Evolutionary conservation across 2,329 filamentous ascomycete genomes (phyloP).

Genomic region (Sporothrix schenckii): DNA sequence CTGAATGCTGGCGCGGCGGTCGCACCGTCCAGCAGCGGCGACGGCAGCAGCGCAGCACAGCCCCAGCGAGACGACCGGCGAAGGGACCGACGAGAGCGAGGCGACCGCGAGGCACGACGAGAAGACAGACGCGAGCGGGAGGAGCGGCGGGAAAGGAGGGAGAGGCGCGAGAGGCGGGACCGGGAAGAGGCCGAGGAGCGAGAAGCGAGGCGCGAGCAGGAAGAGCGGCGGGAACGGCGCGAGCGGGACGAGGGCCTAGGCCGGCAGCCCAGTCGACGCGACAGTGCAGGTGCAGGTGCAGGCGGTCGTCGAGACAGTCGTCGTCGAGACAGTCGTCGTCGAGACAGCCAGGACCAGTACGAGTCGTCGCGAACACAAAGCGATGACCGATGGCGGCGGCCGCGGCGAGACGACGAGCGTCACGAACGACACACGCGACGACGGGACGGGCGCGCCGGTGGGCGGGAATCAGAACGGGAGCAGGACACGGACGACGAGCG

Average conservation of each 20-base stretch:
- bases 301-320: neutral
- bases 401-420: constrained; percentile 41
- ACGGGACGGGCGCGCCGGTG: constrained; percentile 37
- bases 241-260: constrained; percentile 22
- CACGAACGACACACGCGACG: constrained; percentile 43
- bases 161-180: constrained; percentile 34
- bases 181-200: constrained; percentile 31
- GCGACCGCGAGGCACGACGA: constrained; percentile 8
- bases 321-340: neutral
- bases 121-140: constrained; percentile 1
- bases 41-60: constrained; percentile 10
- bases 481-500: constrained; percentile 19
- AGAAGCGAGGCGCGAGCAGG: constrained; percentile 27
- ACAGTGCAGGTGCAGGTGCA: constrained; percentile 25
- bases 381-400: constrained; percentile 19
- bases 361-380: constrained; percentile 9
- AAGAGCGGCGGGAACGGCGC: constrained; percentile 24
- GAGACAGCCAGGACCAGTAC: constrained; percentile 23
- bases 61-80: constrained; percentile 39
- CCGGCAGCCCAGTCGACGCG: constrained; percentile 1
- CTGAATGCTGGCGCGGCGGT: constrained; percentile 36
- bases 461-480: constrained; percentile 29
- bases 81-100: constrained; percentile 44
- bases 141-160: constrained; percentile 24
- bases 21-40: neutral